phyloP scores from a whole-genome alignment of 2,329 filamentous ascomycete species.

The Claviceps maximensis region DNA sequence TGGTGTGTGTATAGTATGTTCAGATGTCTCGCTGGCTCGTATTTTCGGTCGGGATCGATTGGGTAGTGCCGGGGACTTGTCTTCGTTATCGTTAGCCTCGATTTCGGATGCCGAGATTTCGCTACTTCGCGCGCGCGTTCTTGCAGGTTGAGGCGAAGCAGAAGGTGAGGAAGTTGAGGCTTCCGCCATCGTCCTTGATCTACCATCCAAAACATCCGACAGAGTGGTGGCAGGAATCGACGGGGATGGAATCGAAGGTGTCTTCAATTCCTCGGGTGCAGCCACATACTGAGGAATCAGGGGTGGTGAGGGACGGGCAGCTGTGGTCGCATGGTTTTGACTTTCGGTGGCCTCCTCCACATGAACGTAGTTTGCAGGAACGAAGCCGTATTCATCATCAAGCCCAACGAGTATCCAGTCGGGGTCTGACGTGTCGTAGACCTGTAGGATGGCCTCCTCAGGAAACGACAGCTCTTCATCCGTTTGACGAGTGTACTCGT shows the following conservation, averaged over 20 bases:
- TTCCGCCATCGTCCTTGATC: constrained; percentile 21
- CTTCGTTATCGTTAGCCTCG: constrained; percentile 17
- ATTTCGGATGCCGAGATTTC: constrained; percentile 18
- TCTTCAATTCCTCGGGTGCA: constrained; percentile 19
- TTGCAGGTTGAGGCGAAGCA: constrained; percentile 15
- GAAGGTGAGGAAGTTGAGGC: constrained; percentile 12
- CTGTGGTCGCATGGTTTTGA: constrained; percentile 23
- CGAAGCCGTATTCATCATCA: constrained; percentile 82
- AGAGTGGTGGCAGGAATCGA: constrained; percentile 39
- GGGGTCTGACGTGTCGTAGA: constrained; percentile 83
- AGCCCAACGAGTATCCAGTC: constrained; percentile 92
- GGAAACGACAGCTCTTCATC: constrained; percentile 95
- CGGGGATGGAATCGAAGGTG: constrained; percentile 12
- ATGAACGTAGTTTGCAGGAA: constrained; percentile 92
- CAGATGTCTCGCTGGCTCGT: background rate
- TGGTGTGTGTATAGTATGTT: background rate
- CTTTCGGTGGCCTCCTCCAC: constrained; percentile 36
- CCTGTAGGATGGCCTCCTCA: constrained; percentile 69
- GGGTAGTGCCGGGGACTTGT: constrained; percentile 26
- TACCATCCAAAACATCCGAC: constrained; percentile 41
- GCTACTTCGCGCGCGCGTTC: constrained; percentile 13
- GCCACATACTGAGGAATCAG: constrained; percentile 23
- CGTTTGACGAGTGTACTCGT: constrained; percentile 92
- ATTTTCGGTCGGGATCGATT: constrained; percentile 16
- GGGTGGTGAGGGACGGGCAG: constrained; percentile 30